Conservation (phyloP, 139 green algal species). For the Chlamydomonas schloesseri region DNA sequence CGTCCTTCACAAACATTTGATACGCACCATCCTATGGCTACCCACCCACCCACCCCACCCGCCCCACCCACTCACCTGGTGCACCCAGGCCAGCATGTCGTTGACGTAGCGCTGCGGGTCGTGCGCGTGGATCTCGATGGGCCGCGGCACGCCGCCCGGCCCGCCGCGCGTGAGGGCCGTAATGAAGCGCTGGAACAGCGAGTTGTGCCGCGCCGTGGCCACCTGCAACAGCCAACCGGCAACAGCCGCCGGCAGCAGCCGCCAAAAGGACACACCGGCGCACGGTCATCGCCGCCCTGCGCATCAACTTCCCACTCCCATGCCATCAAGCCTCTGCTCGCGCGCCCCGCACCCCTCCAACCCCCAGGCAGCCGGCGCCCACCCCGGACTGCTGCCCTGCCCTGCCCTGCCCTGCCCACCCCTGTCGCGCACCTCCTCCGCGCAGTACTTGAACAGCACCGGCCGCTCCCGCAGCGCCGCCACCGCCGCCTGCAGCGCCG, state of each 20-base stretch:
- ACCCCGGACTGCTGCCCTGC: too few species aligned
- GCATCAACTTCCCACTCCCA: too few species aligned
- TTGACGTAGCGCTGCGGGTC: constrained; percentile 90
- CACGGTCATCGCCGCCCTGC: too few species aligned
- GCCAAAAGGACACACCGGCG: too few species aligned
- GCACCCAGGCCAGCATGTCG: constrained; percentile 98
- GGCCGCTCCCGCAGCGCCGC: constrained; percentile 84
- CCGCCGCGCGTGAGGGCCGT: constrained; percentile 91
- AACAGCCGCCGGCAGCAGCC: too few species aligned
- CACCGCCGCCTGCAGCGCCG: constrained; percentile 84
- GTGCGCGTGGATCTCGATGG: constrained; percentile 97
- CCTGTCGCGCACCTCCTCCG: constrained; percentile 82
- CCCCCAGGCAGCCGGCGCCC: too few species aligned
- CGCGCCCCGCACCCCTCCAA: too few species aligned
- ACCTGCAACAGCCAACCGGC: constrained; percentile 54
- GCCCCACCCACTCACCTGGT: constrained; percentile 69
- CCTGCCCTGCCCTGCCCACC: neutral
- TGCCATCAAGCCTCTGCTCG: too few species aligned
- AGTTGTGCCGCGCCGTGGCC: constrained; percentile 88
- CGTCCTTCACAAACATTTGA: too few species aligned
- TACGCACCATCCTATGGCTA: too few species aligned
- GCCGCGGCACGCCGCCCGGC: constrained; percentile 84
- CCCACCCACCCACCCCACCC: neutral
- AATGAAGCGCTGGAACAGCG: constrained; percentile 94
- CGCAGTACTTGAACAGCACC: constrained; percentile 96